Conservation (phyloP, 495 filamentous ascomycete genomes). For the Staphylotrichum tortipilum region DNA sequence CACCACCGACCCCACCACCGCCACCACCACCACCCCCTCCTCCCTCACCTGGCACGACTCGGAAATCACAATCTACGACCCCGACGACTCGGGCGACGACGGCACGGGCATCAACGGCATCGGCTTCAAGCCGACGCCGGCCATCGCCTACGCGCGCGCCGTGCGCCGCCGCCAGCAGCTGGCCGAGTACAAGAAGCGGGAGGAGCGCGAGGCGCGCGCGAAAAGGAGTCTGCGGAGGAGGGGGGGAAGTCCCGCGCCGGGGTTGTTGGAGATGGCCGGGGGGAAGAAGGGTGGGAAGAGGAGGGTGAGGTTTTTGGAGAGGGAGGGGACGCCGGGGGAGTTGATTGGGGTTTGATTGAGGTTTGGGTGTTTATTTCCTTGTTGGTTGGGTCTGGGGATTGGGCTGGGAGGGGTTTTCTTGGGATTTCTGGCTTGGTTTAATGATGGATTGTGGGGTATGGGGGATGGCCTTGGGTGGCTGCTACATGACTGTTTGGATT, state of each 20-base stretch:
- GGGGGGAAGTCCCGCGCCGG: slow-evolving; percentile 25
- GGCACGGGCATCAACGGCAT: slow-evolving; percentile 82
- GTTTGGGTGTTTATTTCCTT: too few species aligned
- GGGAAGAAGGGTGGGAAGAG: slow-evolving; percentile 19
- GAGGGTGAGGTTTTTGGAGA: slow-evolving; percentile 29
- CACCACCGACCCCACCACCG: slow-evolving; percentile 11
- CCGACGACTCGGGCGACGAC: slow-evolving; percentile 64
- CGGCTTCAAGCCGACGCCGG: slow-evolving; percentile 81
- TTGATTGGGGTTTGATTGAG: background rate
- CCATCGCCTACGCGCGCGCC: slow-evolving; percentile 65
- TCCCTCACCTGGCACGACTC: slow-evolving; percentile 73
- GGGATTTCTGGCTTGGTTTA: too few species aligned
- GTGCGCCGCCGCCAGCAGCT: slow-evolving; percentile 75
- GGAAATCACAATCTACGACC: slow-evolving; percentile 77
- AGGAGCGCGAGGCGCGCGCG: slow-evolving; percentile 74
- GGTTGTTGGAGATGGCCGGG: background rate
- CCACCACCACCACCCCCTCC: slow-evolving; percentile 44
- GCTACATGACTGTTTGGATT: too few species aligned
- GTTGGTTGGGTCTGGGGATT: background rate
- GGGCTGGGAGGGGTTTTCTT: too few species aligned
- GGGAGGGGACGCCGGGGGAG: slow-evolving; percentile 1
- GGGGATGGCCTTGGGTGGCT: too few species aligned
- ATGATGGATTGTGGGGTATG: too few species aligned
- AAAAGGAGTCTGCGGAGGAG: slow-evolving; percentile 60
- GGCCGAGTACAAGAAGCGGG: slow-evolving; percentile 70